Percentiles rank a stretch among this genome's conserved stretches.
These are phyloP conservation scores for Pouteria glomerata DNA, from an alignment of 148 eudicot species.

Conservation along the genomic window DNA sequence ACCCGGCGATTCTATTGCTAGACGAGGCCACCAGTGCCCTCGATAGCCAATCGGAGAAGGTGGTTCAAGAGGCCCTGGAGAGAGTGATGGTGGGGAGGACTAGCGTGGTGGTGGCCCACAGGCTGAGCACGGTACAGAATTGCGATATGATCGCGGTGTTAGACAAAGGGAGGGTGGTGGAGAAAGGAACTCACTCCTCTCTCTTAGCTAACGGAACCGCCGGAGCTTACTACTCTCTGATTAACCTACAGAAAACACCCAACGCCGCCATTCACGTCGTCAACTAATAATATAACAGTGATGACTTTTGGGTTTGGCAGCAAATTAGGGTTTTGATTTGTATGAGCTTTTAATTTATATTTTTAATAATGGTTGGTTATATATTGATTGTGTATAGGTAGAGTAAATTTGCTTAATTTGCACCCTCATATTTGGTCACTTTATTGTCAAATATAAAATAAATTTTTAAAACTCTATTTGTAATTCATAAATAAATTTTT, in stretches of 20 bases:
- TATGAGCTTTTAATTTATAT: background rate
- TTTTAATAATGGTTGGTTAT: background rate
- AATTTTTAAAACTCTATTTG: too few relatives aligned
- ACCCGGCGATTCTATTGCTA: slow-evolving; percentile 52
- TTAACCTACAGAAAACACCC: slow-evolving; percentile 51
- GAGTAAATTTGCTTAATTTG: background rate
- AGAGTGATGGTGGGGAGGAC: slow-evolving; percentile 70
- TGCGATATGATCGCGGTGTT: slow-evolving; percentile 68
- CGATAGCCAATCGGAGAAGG: slow-evolving; percentile 67
- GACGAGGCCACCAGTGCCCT: slow-evolving; percentile 91
- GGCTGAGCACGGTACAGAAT: slow-evolving; percentile 65
- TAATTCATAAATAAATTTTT: too few relatives aligned
- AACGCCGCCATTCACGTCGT: background rate
- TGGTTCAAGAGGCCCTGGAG: slow-evolving; percentile 76
- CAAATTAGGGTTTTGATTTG: background rate
- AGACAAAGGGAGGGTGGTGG: slow-evolving; percentile 67
- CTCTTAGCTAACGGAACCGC: slow-evolving; percentile 52
- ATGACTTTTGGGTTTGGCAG: background rate
- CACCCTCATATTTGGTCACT: too few relatives aligned
- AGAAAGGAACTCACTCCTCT: slow-evolving; percentile 57
- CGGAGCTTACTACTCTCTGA: slow-evolving; percentile 67
- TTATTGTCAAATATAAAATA: too few relatives aligned
- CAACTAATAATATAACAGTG: too few relatives aligned
- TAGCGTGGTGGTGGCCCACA: slow-evolving; percentile 76
- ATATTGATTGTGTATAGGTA: background rate